phyloP scores from a whole-genome alignment of 805 yeast genomes.

The Yarrowia osloensis region DNA sequence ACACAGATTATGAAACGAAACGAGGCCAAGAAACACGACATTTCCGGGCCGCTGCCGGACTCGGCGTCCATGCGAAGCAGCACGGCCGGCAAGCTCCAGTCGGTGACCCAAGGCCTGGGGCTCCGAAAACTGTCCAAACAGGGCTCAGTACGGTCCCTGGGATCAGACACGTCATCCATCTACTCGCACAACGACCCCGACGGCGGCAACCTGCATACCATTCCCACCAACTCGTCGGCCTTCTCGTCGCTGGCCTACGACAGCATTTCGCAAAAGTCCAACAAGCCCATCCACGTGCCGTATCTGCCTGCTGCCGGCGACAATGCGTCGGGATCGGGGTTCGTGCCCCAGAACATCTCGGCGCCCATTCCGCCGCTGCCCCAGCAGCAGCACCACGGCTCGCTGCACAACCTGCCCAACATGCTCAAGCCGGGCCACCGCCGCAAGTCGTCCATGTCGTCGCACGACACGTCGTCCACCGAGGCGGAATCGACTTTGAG shows the following conservation, averaged over 20 bases:
- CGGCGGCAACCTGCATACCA: slow-evolving; percentile 17
- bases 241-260: slow-evolving; percentile 37
- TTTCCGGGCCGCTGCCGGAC: slow-evolving; percentile 18
- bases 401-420: slow-evolving; percentile 21
- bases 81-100: slow-evolving; percentile 16
- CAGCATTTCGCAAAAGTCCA: slow-evolving; percentile 33
- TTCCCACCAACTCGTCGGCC: slow-evolving; percentile 24
- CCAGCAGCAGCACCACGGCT: slow-evolving; percentile 29
- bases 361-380: slow-evolving; percentile 41
- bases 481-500: slow-evolving; percentile 6
- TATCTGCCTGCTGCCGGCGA: slow-evolving; percentile 35
- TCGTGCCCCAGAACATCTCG: slow-evolving; percentile 35
- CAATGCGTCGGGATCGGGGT: slow-evolving; percentile 30
- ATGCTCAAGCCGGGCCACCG: slow-evolving; percentile 18
- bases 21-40: slow-evolving; percentile 27
- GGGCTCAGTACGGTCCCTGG: slow-evolving; percentile 20
- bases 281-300: slow-evolving; percentile 36
- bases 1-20: slow-evolving; percentile 27
- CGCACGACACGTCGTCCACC: slow-evolving; percentile 7
- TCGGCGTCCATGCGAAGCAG: background rate
- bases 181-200: slow-evolving; percentile 15
- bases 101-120: slow-evolving; percentile 23
- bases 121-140: slow-evolving; percentile 29
- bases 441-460: slow-evolving; percentile 7
- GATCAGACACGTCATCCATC: slow-evolving; percentile 21